phyloP scores from a whole-genome alignment of 352 stramenopile genomes.

The Phytophthora constricta region DNA sequence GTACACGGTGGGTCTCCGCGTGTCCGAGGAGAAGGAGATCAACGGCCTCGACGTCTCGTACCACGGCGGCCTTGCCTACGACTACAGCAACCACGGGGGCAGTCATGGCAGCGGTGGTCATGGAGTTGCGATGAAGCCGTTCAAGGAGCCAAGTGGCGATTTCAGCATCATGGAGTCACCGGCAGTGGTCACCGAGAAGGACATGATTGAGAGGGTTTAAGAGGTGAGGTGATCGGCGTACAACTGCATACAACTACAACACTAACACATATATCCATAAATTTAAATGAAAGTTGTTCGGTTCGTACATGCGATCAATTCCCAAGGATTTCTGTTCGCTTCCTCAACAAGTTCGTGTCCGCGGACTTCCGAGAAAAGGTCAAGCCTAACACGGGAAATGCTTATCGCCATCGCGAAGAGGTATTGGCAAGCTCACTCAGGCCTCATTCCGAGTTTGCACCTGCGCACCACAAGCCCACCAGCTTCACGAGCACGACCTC shows the following conservation, averaged over 20 bases:
- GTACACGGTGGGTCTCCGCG: conserved; percentile 66
- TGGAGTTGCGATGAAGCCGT: neutral
- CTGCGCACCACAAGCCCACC: neutral
- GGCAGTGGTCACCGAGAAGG: neutral
- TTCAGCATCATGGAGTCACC: neutral
- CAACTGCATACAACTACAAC: too few relatives aligned
- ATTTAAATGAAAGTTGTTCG: neutral
- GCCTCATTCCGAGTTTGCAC: neutral
- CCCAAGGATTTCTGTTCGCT: too few relatives aligned
- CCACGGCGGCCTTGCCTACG: conserved; percentile 68
- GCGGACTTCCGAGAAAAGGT: neutral
- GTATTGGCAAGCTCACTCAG: neutral
- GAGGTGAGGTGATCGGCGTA: neutral
- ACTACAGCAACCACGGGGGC: conserved; percentile 35
- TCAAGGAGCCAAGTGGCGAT: neutral
- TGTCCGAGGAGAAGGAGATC: conserved; percentile 73
- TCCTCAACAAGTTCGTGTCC: too few relatives aligned
- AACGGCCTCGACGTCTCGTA: conserved; percentile 75
- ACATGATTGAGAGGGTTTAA: neutral
- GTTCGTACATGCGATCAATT: neutral
- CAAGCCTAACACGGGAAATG: neutral
- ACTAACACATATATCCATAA: too few relatives aligned
- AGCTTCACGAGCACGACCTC: neutral
- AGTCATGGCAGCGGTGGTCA: neutral
- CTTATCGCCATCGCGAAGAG: neutral